phyloP scores from a whole-genome alignment of 495 filamentous ascomycete genomes.

The Elaphomyces granulatus region DNA sequence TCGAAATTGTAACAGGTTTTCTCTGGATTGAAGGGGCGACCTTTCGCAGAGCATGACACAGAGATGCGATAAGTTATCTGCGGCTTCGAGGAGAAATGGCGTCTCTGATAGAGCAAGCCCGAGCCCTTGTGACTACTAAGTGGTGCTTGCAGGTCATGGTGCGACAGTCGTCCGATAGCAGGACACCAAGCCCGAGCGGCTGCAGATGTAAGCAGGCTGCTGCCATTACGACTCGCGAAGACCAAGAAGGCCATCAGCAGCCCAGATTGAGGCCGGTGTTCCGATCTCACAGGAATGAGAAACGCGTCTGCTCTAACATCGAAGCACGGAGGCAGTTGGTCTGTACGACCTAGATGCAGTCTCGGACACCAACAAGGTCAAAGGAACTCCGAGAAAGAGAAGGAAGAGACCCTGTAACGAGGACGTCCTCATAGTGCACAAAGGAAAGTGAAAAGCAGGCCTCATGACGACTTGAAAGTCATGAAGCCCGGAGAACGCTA shows the following conservation, averaged over 20 bases:
- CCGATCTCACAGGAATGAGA: no score
- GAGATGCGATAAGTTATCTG: constrained; percentile 36
- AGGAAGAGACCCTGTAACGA: no score
- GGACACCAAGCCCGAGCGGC: background rate
- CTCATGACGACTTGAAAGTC: no score
- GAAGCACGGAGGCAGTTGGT: no score
- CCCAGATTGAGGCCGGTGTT: no score
- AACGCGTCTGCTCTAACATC: no score
- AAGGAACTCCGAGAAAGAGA: no score
- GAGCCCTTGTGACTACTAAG: background rate
- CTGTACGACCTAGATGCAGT: no score
- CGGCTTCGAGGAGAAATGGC: background rate
- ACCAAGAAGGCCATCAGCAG: background rate
- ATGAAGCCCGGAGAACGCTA: no score
- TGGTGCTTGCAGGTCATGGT: background rate
- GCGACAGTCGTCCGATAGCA: background rate
- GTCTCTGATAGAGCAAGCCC: background rate
- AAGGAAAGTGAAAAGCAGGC: no score
- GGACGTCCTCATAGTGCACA: no score
- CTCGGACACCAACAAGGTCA: no score
- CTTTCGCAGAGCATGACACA: constrained; percentile 60
- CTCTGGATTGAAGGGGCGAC: constrained; percentile 52
- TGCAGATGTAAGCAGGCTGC: background rate
- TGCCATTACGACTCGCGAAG: background rate
- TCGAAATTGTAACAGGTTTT: constrained; percentile 66